Evolutionary conservation across 2,329 filamentous ascomycete genomes (phyloP).

Genomic region (Hypoxylon sp.): DNA sequence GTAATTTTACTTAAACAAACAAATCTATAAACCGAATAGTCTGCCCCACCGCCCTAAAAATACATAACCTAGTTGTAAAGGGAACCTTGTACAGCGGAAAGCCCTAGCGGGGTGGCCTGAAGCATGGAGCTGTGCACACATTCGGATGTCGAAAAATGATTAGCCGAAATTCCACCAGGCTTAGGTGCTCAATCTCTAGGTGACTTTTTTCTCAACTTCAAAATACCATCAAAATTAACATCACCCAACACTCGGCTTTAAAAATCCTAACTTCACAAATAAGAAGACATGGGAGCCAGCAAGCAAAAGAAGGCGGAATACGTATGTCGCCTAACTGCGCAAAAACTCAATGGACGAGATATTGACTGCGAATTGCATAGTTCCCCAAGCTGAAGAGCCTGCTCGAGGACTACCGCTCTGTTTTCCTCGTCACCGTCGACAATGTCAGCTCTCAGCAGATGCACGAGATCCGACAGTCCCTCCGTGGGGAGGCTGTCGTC

Average conservation of each 20-base stretch:
- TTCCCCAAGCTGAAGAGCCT: slow-evolving; percentile 99
- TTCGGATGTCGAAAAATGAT: slow-evolving; percentile 37
- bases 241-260: slow-evolving; percentile 75
- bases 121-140: slow-evolving; percentile 29
- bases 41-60: slow-evolving; percentile 2
- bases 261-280: slow-evolving; percentile 95
- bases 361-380: slow-evolving; percentile 62
- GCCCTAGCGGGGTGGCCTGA: slow-evolving; percentile 32
- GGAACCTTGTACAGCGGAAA: slow-evolving; percentile 16
- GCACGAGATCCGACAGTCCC: slow-evolving; percentile 97
- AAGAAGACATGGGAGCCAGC: slow-evolving; percentile 99
- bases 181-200: slow-evolving; percentile 8
- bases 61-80: no score
- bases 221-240: slow-evolving; percentile 33
- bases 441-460: slow-evolving; percentile 99
- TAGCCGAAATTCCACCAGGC: slow-evolving; percentile 41
- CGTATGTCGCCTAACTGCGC: slow-evolving; percentile 31
- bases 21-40: slow-evolving; percentile 18
- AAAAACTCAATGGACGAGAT: slow-evolving; percentile 6
- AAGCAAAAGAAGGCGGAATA: slow-evolving; percentile 84
- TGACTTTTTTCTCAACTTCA: slow-evolving; percentile 30
- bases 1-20: background rate
- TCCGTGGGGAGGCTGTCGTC: slow-evolving; percentile 92
- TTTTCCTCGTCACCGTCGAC: slow-evolving; percentile 98
- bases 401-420: slow-evolving; percentile 94